Conservation (phyloP, 129 eudicot genomes). For the Lactuca saligna region DNA sequence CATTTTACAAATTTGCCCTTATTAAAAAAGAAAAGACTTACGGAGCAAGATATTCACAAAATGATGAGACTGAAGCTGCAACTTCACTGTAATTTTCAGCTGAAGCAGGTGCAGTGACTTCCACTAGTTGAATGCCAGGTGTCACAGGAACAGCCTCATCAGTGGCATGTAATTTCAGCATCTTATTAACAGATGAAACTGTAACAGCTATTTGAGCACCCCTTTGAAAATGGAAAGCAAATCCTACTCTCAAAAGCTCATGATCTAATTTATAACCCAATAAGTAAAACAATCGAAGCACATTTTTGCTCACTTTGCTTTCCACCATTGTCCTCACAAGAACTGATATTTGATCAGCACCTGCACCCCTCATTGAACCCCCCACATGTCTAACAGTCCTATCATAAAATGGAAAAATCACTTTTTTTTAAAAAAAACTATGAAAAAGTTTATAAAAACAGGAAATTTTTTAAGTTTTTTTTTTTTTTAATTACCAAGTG, state of each 20-base stretch:
- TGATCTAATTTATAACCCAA: constrained; percentile 94
- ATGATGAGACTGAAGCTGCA: constrained; percentile 68
- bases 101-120: constrained; percentile 94
- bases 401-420: background rate
- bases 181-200: constrained; percentile 81
- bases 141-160: constrained; percentile 88
- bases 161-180: constrained; percentile 84
- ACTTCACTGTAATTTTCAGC: constrained; percentile 78
- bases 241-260: constrained; percentile 78
- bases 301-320: constrained; percentile 85
- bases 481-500: constrained; percentile 69
- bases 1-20: too few relatives aligned
- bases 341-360: constrained; percentile 90
- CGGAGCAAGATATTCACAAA: constrained; percentile 99
- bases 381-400: constrained; percentile 93
- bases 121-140: constrained; percentile 92
- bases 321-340: constrained; percentile 80
- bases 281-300: constrained; percentile 65
- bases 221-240: constrained; percentile 68
- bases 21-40: constrained; percentile 36
- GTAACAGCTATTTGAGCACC: constrained; percentile 88
- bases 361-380: constrained; percentile 96
- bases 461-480: background rate
- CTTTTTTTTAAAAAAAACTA: background rate
- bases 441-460: background rate